Evolutionary conservation across 306 rosid species (phyloP).

Genomic region (Vigna radiata): DNA sequence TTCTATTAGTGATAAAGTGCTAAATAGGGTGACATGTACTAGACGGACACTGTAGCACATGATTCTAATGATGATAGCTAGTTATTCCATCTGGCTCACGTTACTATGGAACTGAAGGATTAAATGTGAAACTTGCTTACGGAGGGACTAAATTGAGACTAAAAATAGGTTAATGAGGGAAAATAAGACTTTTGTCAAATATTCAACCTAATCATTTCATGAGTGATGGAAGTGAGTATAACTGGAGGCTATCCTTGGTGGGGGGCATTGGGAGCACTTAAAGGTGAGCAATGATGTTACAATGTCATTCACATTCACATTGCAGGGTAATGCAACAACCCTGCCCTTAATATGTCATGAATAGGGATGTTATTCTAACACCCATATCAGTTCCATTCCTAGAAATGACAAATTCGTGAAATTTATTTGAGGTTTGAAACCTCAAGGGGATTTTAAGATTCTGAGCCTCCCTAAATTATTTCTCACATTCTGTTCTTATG

Average conservation of each 20-base stretch:
- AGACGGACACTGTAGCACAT: not conserved
- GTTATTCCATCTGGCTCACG: not conserved
- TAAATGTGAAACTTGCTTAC: not conserved
- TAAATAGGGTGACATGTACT: conserved; percentile 9
- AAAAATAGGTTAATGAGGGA: not conserved
- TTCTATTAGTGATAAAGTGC: not conserved
- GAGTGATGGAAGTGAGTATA: not conserved
- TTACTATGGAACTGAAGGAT: not conserved
- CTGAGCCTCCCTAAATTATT: conserved; percentile 26
- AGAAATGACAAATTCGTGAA: conserved; percentile 28
- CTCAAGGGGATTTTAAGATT: conserved; percentile 26
- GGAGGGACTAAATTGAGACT: not conserved
- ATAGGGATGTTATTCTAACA: not conserved
- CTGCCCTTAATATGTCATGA: conserved; percentile 11
- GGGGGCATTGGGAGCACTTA: not conserved
- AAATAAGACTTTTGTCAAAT: not conserved
- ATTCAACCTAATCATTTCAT: not conserved
- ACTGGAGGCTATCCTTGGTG: not conserved
- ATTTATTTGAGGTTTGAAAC: conserved; percentile 5
- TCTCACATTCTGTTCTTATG: conserved; percentile 11
- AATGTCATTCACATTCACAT: not conserved
- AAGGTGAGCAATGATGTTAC: not conserved
- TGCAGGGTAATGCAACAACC: not conserved
- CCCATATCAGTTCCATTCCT: not conserved
- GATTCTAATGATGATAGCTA: conserved; percentile 2